Evolutionary conservation across 352 stramenopile species (phyloP), one percentile per base, ranked within the genome.

Genomic region (Elongisporangium anandrum): DNA sequence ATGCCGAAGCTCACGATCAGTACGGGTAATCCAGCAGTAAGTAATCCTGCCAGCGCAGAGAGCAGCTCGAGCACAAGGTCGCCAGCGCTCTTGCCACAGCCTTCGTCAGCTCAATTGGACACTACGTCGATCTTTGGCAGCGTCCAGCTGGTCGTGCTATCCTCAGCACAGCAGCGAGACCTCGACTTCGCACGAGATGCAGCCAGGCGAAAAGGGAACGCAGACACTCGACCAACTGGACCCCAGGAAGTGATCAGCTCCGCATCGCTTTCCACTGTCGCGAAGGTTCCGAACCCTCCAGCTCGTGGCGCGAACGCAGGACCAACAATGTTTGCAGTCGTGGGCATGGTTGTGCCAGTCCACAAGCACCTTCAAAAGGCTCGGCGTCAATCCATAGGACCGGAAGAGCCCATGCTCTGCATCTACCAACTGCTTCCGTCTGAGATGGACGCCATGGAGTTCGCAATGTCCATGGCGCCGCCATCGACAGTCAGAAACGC

Each of bases 281-380:
- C 26, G 7, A 9, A 38, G 10, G 34, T 4, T 12, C 34, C 34
- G 10, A 9, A 12, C 5, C 9, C 5, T 41, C 29, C 29, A 41
- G 29, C 29, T 2, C 5, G 9, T 4, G 34, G 9, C 34, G 9
- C 34, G 10, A 45, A 45, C 34, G 34, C 34, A 45, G 34, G 12
- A 45, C 34, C 13, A 16, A 17, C 10, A 7, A 45, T 67, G 0
- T 88, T 88, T 54, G 79, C 77, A 3, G 68, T 82, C 49, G 70
- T 64, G n/a, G 85, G 79, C 54, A 70, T 88, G 15, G 68, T 89
- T 21, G 64, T 91, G 4, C 85, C 77, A 2, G 75, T 75, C 39
- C 69, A 55, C 3, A 70, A 88, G 48, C 34, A 45, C 10, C 34
- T 45, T 17, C 34, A 45, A 12, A 45, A 17, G 1, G 10, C 34